Base-by-base conservation (phyloP, 73 alveolate species). In the Paramecium caudatum region DNA sequence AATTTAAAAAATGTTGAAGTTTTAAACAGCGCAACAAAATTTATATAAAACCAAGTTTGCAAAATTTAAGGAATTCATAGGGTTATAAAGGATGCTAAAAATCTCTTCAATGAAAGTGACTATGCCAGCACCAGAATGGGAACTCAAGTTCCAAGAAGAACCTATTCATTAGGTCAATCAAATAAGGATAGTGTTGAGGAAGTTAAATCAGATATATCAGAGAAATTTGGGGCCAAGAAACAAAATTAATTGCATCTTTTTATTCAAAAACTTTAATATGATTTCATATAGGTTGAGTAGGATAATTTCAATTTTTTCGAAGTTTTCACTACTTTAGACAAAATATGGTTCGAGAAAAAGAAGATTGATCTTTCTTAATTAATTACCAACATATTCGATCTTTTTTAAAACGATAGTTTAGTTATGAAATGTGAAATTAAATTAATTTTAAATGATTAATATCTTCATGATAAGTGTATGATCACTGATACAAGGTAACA, bases 401-500 rank as follows among this genome's bases (percentile, higher is more conserved):
- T 27, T 8, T 55, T 55, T 55, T 23, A 55, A 7, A 4, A 55
- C 2, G 30, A 55, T 55, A 37, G 30, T 10, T 10, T 15, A 10
- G 23, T 55, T 1, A 23, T 23, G 0, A 55, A 55, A 23, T 55
- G 30, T 23, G 80, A 43, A 19, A 43, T 55, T 21, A 55, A 55
- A 10, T 55, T 55, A 10, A 55, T 55, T 37, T 55, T 55, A 43
- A 55, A 27, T 55, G 80, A 55, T 10, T 10, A 10, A 12, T 10
- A 23, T 21, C 80, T 55, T 25, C 37, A 55, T 55, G 80, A 55
- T 21, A 55, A 55, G 30, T 27, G 30, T 5, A 55, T 55, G 5
- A 27, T 55, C 3, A 55, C 80, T 12, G 80, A 55, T 55, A 43
- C 80, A 55, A 55, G 80, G 80, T 55, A 27, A 55, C 1, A 55